Conservation (phyloP, 2,329 filamentous ascomycete species). For the Aureobasidium pullulans region DNA sequence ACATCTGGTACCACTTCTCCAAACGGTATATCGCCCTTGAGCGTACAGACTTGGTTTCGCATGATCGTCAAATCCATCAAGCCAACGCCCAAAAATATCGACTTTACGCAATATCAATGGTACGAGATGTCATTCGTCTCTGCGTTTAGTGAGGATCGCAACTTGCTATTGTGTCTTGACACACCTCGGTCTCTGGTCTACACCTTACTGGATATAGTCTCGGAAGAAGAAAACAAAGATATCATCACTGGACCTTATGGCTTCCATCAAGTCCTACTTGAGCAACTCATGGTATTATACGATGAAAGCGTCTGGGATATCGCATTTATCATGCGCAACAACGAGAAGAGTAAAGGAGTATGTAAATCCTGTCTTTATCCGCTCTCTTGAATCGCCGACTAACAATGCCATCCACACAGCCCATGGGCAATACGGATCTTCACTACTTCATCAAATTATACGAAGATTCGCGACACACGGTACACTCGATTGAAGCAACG, state of each 20-base stretch:
- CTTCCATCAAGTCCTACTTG: not conserved
- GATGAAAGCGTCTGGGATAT: constrained; percentile 3
- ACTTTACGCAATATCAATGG: not conserved
- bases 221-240: not conserved
- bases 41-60: constrained; percentile 2
- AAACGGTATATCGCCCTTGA: too few species aligned
- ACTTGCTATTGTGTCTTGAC: constrained; percentile 2
- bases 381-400: not conserved
- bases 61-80: constrained; percentile 1
- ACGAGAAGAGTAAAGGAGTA: not conserved
- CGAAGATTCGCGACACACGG: not conserved
- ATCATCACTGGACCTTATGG: not conserved
- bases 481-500: constrained; percentile 2
- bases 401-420: not conserved
- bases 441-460: not conserved
- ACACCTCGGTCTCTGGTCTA: not conserved
- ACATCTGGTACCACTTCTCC: not conserved
- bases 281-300: not conserved
- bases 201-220: not conserved
- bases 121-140: constrained; percentile 1
- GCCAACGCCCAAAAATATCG: not conserved
- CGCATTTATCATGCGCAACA: not conserved
- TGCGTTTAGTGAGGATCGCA: not conserved
- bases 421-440: not conserved
- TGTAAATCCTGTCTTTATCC: not conserved